These are phyloP conservation scores for Arthrobotrys pseudoclavata DNA, from an alignment of 2,329 filamentous ascomycete species.

Conservation along the genomic window DNA sequence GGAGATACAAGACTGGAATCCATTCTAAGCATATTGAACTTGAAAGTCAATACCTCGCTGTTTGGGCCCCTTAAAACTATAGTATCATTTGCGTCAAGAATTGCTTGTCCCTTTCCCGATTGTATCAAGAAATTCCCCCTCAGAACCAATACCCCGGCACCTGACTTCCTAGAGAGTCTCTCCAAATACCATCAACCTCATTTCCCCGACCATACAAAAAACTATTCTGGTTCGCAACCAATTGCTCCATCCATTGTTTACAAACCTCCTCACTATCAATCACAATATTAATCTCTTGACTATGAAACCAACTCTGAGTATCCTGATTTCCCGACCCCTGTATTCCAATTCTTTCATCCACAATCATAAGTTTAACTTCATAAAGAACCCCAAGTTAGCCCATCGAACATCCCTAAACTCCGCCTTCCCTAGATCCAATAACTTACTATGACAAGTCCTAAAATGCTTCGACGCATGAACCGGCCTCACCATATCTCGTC, in stretches of 20 bases:
- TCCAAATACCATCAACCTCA: conserved; percentile 44
- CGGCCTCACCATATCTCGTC: conserved; percentile 39
- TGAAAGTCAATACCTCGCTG: too few species aligned
- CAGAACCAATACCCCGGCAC: conserved; percentile 18
- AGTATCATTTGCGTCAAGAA: too few species aligned
- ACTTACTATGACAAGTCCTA: conserved; percentile 56
- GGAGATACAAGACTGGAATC: too few species aligned
- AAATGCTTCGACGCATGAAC: conserved; percentile 36
- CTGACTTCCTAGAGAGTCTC: conserved; percentile 23
- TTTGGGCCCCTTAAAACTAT: too few species aligned
- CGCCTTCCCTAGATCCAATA: not conserved
- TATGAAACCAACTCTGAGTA: conserved; percentile 57
- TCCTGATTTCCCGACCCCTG: conserved; percentile 52
- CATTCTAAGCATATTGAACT: too few species aligned
- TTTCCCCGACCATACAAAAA: conserved; percentile 28
- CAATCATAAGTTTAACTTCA: conserved; percentile 57
- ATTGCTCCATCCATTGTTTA: conserved; percentile 35
- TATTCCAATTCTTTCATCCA: conserved; percentile 52
- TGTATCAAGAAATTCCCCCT: too few species aligned
- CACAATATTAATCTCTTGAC: conserved; percentile 51
- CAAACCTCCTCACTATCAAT: conserved; percentile 46
- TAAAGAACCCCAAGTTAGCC: not conserved
- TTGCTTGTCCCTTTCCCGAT: too few species aligned
- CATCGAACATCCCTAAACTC: not conserved
- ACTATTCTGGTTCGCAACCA: conserved; percentile 44